phyloP scores from a whole-genome alignment of 805 yeast genomes.

The Yarrowia sp. region DNA sequence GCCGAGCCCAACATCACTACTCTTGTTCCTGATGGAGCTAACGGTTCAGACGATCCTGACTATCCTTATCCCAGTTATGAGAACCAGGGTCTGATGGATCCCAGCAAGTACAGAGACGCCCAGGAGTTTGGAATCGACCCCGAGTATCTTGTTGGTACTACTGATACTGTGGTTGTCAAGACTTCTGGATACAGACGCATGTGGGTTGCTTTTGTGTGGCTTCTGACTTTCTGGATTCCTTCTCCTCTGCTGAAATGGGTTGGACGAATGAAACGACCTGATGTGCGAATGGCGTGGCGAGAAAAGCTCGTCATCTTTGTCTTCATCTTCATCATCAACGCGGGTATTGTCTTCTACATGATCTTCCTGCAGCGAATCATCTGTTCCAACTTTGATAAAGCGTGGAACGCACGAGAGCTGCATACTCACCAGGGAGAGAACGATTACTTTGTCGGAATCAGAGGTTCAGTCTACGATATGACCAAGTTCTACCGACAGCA shows the following conservation, averaged over 20 bases:
- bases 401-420: conserved; percentile 43
- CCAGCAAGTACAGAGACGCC: conserved; percentile 34
- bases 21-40: neutral
- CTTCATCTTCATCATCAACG: conserved; percentile 41
- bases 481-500: conserved; percentile 43
- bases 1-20: conserved; percentile 19
- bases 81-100: conserved; percentile 30
- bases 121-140: conserved; percentile 29
- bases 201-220: conserved; percentile 45
- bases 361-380: conserved; percentile 42
- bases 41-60: neutral
- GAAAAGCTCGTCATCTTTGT: conserved; percentile 43
- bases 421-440: conserved; percentile 40
- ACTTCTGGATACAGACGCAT: conserved; percentile 37
- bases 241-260: conserved; percentile 38
- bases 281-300: conserved; percentile 46
- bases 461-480: conserved; percentile 44
- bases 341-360: conserved; percentile 45
- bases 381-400: conserved; percentile 45
- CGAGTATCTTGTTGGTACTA: conserved; percentile 39
- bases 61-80: conserved; percentile 34
- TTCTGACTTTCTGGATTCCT: conserved; percentile 45
- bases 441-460: conserved; percentile 43
- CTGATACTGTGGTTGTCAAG: conserved; percentile 37
- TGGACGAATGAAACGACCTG: conserved; percentile 43